These are phyloP conservation scores for Fraxinus sp. DNA, from an alignment of 305 asterid species.

Conservation along the genomic window DNA sequence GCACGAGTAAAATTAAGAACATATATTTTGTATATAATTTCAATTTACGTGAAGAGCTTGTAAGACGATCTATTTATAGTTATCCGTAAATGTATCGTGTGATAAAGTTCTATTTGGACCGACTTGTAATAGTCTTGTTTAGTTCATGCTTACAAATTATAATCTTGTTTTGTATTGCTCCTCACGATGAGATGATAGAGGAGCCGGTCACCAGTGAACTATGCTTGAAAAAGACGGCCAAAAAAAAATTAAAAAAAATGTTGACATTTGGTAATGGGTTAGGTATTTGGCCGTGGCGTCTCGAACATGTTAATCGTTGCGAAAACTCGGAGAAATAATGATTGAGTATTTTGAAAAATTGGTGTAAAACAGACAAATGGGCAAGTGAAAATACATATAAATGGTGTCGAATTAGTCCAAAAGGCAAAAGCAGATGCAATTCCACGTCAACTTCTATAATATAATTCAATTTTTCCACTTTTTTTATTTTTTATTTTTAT, in stretches of 20 bases:
- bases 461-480: constrained; percentile 6
- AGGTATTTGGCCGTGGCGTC: constrained; percentile 37
- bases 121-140: no score
- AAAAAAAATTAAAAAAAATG: background rate
- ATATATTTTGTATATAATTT: background rate
- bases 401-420: constrained; percentile 30
- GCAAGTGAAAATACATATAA: constrained; percentile 27
- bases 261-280: background rate
- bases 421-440: constrained; percentile 22
- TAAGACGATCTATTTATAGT: no score
- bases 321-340: constrained; percentile 2
- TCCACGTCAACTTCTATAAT: background rate
- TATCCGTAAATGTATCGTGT: no score
- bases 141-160: background rate
- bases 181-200: background rate
- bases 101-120: background rate
- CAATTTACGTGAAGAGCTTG: background rate
- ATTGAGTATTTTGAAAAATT: constrained; percentile 20
- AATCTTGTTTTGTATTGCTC: background rate
- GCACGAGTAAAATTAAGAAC: background rate
- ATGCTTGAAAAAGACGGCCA: background rate
- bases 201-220: background rate
- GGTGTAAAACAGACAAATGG: constrained; percentile 10
- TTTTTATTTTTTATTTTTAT: background rate
- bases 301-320: constrained; percentile 32